Evolutionary conservation across 192 early-diverging fungal genomes (phyloP).

Genomic region (Backusella macrospora): DNA sequence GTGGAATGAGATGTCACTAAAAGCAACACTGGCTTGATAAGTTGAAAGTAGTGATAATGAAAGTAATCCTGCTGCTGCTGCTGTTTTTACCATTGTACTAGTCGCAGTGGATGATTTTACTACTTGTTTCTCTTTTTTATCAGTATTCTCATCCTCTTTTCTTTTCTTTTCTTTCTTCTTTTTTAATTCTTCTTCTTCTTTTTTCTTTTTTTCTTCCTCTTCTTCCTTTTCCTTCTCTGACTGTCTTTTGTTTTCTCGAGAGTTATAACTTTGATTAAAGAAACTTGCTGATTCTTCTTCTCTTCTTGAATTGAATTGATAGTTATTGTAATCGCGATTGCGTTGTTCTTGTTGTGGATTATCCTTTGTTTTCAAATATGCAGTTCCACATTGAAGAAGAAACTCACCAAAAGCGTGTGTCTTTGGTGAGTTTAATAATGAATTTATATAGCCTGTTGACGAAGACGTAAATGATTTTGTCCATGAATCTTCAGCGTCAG

Average conservation of each 20-base stretch:
- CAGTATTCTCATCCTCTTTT: neutral
- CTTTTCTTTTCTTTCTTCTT: constrained; percentile 17
- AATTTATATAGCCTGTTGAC: neutral
- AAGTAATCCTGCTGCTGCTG: constrained; percentile 43
- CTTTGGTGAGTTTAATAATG: constrained; percentile 15
- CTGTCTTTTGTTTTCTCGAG: too few species aligned
- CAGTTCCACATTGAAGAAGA: neutral
- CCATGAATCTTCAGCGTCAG: constrained; percentile 15
- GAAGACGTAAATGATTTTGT: constrained; percentile 10
- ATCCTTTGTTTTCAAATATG: constrained; percentile 16
- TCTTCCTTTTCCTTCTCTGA: constrained; percentile 1
- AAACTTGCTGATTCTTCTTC: constrained; percentile 5
- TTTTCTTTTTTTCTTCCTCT: constrained; percentile 21
- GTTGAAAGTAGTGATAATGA: constrained; percentile 50
- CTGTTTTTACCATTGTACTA: constrained; percentile 25
- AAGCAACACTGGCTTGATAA: constrained; percentile 44
- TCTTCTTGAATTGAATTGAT: neutral
- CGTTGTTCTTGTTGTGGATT: neutral
- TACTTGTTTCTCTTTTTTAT: constrained; percentile 26
- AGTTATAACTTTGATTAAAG: neutral
- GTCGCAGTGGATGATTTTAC: constrained; percentile 6
- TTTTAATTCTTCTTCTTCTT: constrained; percentile 23
- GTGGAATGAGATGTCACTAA: constrained; percentile 51
- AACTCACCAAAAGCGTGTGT: constrained; percentile 20
- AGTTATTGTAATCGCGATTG: neutral